phyloP scores from a whole-genome alignment of 257 asterid species.

The Fraxinus pennsylvanica region DNA sequence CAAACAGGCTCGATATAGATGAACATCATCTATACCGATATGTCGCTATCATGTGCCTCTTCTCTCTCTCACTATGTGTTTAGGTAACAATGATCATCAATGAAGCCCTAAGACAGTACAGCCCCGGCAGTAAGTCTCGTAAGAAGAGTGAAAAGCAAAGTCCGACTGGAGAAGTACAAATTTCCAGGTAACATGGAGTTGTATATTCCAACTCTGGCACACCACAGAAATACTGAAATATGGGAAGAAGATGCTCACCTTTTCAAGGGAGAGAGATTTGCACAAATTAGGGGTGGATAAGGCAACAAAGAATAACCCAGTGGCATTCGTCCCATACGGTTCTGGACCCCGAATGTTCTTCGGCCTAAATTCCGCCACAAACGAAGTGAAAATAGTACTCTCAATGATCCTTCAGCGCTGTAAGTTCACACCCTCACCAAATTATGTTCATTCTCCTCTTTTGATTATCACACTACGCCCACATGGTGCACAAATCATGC shows the following conservation, averaged over 20 bases:
- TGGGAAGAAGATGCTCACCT: constrained; percentile 50
- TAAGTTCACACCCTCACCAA: constrained; percentile 25
- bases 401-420: constrained; percentile 48
- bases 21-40: neutral
- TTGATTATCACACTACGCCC: neutral
- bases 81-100: constrained; percentile 46
- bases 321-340: constrained; percentile 44
- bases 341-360: constrained; percentile 43
- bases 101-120: constrained; percentile 43
- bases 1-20: neutral
- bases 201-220: constrained; percentile 34
- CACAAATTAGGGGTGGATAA: constrained; percentile 31
- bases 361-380: constrained; percentile 43
- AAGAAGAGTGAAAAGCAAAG: constrained; percentile 29
- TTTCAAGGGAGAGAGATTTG: constrained; percentile 46
- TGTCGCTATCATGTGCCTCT: neutral
- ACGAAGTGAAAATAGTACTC: constrained; percentile 40
- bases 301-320: constrained; percentile 45
- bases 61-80: neutral
- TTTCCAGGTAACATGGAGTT: constrained; percentile 39
- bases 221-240: constrained; percentile 32
- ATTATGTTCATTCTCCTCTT: neutral
- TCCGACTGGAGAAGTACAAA: constrained; percentile 29
- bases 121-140: constrained; percentile 37
- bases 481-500: neutral